phyloP scores from a whole-genome alignment of 352 stramenopile species.

The Globisporangium mamillatum region DNA sequence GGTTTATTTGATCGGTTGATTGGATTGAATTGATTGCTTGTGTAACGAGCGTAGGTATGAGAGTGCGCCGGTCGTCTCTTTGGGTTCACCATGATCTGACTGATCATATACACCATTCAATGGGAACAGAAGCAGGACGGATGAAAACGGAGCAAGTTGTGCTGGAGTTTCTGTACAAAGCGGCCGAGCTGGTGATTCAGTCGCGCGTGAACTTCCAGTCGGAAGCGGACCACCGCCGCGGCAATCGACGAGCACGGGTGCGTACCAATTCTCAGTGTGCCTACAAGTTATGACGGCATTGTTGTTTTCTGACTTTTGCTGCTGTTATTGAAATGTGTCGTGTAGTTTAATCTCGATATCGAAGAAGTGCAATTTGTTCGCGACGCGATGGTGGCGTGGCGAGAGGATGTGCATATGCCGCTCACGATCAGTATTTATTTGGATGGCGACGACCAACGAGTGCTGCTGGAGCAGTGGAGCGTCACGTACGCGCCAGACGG shows the following conservation, averaged over 20 bases:
- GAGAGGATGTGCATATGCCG: constrained; percentile 68
- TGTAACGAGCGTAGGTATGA: neutral
- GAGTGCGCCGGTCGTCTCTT: neutral
- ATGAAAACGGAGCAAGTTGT: constrained; percentile 84
- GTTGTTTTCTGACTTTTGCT: neutral
- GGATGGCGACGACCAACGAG: constrained; percentile 41
- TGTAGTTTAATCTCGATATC: constrained; percentile 83
- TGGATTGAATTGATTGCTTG: neutral
- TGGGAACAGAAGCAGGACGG: constrained; percentile 38
- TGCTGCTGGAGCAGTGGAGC: constrained; percentile 78
- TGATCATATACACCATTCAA: neutral
- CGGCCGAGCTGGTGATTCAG: constrained; percentile 77
- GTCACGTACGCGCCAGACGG: constrained; percentile 50
- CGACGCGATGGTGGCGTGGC: constrained; percentile 62
- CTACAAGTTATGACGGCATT: neutral
- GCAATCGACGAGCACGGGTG: constrained; percentile 59
- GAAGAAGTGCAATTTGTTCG: constrained; percentile 69
- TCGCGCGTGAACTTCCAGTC: constrained; percentile 70
- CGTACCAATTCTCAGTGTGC: constrained; percentile 12
- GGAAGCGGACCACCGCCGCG: constrained; percentile 38
- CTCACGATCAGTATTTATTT: constrained; percentile 70
- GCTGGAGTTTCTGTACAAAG: constrained; percentile 83
- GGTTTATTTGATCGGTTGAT: neutral
- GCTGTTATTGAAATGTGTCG: neutral
- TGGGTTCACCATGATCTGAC: neutral